Evolutionary conservation across 495 filamentous ascomycete genomes (phyloP).

Genomic region (Aspergillus diversus): DNA sequence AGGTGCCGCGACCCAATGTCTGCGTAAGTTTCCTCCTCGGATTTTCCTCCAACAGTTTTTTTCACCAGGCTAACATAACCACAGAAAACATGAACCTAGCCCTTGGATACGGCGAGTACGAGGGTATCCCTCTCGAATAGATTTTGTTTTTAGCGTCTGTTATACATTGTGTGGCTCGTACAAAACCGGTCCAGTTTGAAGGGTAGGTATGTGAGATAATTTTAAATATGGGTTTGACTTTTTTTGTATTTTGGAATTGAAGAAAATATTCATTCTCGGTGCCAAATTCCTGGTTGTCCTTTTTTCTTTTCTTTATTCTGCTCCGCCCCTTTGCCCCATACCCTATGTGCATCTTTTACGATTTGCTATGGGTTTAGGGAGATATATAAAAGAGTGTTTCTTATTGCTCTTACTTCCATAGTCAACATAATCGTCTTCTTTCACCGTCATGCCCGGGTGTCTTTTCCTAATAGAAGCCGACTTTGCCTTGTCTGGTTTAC

Average conservation of each 20-base stretch:
- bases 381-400: constrained; percentile 19
- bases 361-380: constrained; percentile 38
- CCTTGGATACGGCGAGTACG: constrained; percentile 88
- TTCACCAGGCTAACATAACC: constrained; percentile 19
- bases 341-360: constrained; percentile 37
- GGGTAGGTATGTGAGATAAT: constrained; percentile 29
- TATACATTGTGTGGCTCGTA: constrained; percentile 18
- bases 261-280: constrained; percentile 16
- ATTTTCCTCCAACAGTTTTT: not conserved
- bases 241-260: constrained; percentile 23
- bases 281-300: constrained; percentile 9
- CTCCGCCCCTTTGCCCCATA: constrained; percentile 34
- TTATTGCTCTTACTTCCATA: constrained; percentile 30
- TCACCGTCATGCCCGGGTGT: not conserved
- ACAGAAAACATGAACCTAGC: constrained; percentile 97
- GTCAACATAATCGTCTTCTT: constrained; percentile 24
- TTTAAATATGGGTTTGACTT: constrained; percentile 17
- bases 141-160: constrained; percentile 19
- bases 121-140: constrained; percentile 79
- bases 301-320: constrained; percentile 9
- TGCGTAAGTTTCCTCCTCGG: constrained; percentile 66
- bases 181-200: constrained; percentile 28
- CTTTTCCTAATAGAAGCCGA: not conserved
- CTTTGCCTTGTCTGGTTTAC: not conserved
- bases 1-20: constrained; percentile 93